Base-by-base conservation (phyloP, 371 early-diverging fungal genomes). In the Haplosporangium sp. region DNA sequence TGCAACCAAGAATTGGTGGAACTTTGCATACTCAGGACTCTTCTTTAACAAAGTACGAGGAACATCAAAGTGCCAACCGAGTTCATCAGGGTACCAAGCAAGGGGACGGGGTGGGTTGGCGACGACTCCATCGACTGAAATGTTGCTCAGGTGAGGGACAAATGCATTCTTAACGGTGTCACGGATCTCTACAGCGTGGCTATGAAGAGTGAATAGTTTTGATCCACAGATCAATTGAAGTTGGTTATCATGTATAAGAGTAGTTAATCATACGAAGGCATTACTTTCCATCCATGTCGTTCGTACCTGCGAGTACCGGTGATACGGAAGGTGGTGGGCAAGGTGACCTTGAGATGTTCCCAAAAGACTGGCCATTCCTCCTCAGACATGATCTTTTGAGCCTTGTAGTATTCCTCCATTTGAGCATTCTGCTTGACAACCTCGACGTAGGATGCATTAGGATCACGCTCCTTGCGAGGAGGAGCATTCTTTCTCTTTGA, bases 281-380 rank as follows among this genome's bases (percentile, higher is more conserved):
- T 57, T 10, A 20, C 45, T 20, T 27, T 1, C 27, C 27, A 9
- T 8, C 2, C 55, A 1, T 55, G 55, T 27, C 4, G 15, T 4
- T 10, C 48, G 6, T 79, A 92, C 94, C 88, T 85, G 78, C 95
- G 87, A 47, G 93, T 94, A 20, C 96, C 98, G 1, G 98, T 96
- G 74, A 99, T 92, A 67, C 99, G 90, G 84, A 97, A 99, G 40
- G 95, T 93, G 45, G 94, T 93, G 9, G 99, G 99, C 56, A 99
- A 88, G 35, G 88, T 84, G 40, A 83, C 86, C 78, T 90, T 85
- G 77, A 95, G 86, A 7, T 81, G 65, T 38, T 86, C 84, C 77
- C 92, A 89, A 71, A 96, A 93, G 57, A 70, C 65, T 4, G 90
- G 89, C 88, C 93, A 97, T 83, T 98, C 98, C 53, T 93, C 94